These are phyloP conservation scores for Actinidia arguta DNA, from an alignment of 179 eudicot genomes.

Conservation along the genomic window DNA sequence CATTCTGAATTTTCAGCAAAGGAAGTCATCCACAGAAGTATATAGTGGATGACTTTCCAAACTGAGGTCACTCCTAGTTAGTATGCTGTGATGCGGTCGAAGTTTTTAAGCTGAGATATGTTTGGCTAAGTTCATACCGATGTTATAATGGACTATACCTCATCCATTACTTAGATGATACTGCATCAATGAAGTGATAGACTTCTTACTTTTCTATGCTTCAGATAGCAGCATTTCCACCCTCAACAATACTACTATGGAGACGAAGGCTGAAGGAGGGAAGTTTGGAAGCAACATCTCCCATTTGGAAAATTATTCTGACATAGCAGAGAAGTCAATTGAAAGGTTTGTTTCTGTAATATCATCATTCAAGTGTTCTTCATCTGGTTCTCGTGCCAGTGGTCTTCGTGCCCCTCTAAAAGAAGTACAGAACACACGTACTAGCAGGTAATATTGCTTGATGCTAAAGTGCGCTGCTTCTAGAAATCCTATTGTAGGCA, in stretches of 20 bases:
- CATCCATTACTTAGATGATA: neutral
- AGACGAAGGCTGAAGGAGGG: conserved; percentile 42
- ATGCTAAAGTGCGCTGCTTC: neutral
- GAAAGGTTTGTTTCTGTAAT: conserved; percentile 79
- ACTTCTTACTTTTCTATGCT: conserved; percentile 14
- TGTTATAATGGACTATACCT: neutral
- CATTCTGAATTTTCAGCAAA: neutral
- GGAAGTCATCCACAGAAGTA: neutral
- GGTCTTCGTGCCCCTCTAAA: conserved; percentile 94
- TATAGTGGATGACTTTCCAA: neutral
- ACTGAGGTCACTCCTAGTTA: neutral
- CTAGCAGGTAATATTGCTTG: conserved; percentile 46
- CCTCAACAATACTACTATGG: conserved; percentile 32
- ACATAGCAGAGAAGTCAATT: conserved; percentile 88
- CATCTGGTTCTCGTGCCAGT: conserved; percentile 95
- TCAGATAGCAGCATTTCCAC: conserved; percentile 43
- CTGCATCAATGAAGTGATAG: neutral
- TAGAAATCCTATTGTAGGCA: neutral
- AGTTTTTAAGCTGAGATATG: neutral
- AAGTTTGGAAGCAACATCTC: conserved; percentile 87
- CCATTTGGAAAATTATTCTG: conserved; percentile 79
- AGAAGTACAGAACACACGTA: conserved; percentile 61
- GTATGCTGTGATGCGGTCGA: neutral
- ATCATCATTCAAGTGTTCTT: conserved; percentile 70
- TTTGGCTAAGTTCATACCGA: neutral